Percentiles rank a stretch among this genome's conserved stretches.
These are phyloP conservation scores for Saccharum officinarum DNA, from an alignment of 176 grass and related monocot species.

Conservation along the genomic window DNA sequence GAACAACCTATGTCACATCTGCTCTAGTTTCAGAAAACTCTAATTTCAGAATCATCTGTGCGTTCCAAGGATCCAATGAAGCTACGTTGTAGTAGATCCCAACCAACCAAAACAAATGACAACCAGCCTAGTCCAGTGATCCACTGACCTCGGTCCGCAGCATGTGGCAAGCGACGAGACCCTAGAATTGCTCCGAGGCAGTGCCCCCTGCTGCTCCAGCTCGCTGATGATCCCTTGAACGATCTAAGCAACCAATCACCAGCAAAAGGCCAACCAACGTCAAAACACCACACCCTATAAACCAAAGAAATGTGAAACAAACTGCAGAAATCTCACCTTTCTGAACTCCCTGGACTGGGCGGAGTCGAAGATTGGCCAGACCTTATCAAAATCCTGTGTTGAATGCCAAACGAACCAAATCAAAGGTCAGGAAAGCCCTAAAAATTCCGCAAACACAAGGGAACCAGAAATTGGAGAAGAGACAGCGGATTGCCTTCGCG, in stretches of 20 bases:
- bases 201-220: constrained; percentile 88
- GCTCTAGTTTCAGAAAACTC: constrained; percentile 21
- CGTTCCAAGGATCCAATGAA: constrained; percentile 5
- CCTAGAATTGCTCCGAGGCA: constrained; percentile 98
- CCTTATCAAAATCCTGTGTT: constrained; percentile 93
- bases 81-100: constrained; percentile 19
- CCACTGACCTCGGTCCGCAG: constrained; percentile 85
- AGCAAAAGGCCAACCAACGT: background rate
- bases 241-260: constrained; percentile 54
- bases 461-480: background rate
- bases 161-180: constrained; percentile 97
- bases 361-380: constrained; percentile 97
- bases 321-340: constrained; percentile 63
- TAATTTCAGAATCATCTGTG: background rate
- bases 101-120: constrained; percentile 7
- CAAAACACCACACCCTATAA: constrained; percentile 1
- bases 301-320: background rate
- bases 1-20: constrained; percentile 6
- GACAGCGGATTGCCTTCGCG: constrained; percentile 56
- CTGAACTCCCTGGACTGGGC: constrained; percentile 93
- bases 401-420: constrained; percentile 1
- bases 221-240: constrained; percentile 99
- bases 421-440: background rate
- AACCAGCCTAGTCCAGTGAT: constrained; percentile 17
- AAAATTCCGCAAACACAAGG: background rate